Conservation (phyloP, 2,329 filamentous ascomycete genomes). For the Xylaria sp. region DNA sequence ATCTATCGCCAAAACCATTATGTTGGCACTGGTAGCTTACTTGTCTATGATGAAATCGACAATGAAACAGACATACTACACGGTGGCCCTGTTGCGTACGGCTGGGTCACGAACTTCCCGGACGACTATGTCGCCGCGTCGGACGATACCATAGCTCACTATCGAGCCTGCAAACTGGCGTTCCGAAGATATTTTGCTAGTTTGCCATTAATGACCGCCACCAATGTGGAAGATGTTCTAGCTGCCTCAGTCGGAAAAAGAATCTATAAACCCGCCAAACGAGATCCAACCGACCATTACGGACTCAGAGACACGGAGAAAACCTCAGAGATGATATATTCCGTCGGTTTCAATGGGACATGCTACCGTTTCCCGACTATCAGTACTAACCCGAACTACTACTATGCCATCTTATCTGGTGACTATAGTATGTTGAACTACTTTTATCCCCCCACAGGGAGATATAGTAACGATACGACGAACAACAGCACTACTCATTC, state of each 20-base stretch:
- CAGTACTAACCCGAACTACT: background rate
- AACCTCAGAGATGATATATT: background rate
- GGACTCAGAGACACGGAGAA: background rate
- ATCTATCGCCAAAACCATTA: background rate
- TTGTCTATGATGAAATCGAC: conserved; percentile 19
- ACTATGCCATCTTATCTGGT: background rate
- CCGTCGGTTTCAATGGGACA: background rate
- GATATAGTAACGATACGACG: too few relatives aligned
- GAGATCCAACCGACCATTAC: background rate
- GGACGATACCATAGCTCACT: background rate
- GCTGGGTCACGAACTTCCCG: conserved; percentile 25
- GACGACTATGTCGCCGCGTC: background rate
- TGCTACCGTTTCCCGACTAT: conserved; percentile 1
- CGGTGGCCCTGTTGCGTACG: conserved; percentile 6
- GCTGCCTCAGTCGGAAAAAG: background rate
- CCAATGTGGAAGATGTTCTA: background rate
- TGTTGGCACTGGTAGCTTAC: background rate
- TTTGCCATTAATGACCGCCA: background rate
- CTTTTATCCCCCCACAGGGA: background rate
- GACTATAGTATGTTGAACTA: background rate
- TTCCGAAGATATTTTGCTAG: background rate
- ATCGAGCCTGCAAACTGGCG: background rate
- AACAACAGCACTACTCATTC: too few relatives aligned
- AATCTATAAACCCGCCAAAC: background rate
- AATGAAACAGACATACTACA: background rate